These are phyloP conservation scores for Cetraspora pellucida DNA, from an alignment of 192 early-diverging fungal genomes.

Conservation along the genomic window DNA sequence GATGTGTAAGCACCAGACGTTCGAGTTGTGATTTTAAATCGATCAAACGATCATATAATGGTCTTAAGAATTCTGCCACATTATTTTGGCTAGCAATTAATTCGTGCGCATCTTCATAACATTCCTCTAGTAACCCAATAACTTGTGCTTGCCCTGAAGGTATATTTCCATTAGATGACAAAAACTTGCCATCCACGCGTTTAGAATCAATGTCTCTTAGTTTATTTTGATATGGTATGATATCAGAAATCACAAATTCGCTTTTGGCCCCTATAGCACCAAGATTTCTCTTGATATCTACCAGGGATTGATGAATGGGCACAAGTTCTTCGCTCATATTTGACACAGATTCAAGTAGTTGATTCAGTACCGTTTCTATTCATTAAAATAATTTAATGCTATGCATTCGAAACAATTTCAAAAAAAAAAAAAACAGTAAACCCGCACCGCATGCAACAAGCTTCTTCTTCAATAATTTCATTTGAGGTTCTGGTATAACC, in stretches of 20 bases:
- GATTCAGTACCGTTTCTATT: slow-evolving; percentile 49
- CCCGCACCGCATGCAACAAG: too few species aligned
- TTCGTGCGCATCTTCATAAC: slow-evolving; percentile 83
- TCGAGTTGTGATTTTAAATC: slow-evolving; percentile 79
- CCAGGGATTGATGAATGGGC: slow-evolving; percentile 73
- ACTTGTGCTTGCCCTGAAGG: slow-evolving; percentile 86
- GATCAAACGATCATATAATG: slow-evolving; percentile 61
- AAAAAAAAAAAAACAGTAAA: neutral
- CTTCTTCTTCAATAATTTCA: too few species aligned
- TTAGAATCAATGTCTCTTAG: slow-evolving; percentile 78
- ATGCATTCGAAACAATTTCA: too few species aligned
- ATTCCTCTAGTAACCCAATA: slow-evolving; percentile 76
- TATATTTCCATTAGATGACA: slow-evolving; percentile 66
- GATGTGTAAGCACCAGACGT: slow-evolving; percentile 69
- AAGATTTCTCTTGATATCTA: slow-evolving; percentile 67
- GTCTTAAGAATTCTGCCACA: slow-evolving; percentile 63
- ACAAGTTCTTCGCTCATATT: slow-evolving; percentile 70
- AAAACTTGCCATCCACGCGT: slow-evolving; percentile 80
- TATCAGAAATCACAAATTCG: slow-evolving; percentile 38
- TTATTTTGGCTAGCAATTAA: slow-evolving; percentile 68
- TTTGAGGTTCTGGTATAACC: too few species aligned
- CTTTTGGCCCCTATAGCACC: slow-evolving; percentile 42
- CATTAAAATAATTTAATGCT: neutral
- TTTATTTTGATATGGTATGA: slow-evolving; percentile 66
- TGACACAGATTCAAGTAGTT: slow-evolving; percentile 58